Base-by-base conservation (phyloP, 1,284 basidiomycete species). In the Cutaneotrichosporon curvatum region DNA sequence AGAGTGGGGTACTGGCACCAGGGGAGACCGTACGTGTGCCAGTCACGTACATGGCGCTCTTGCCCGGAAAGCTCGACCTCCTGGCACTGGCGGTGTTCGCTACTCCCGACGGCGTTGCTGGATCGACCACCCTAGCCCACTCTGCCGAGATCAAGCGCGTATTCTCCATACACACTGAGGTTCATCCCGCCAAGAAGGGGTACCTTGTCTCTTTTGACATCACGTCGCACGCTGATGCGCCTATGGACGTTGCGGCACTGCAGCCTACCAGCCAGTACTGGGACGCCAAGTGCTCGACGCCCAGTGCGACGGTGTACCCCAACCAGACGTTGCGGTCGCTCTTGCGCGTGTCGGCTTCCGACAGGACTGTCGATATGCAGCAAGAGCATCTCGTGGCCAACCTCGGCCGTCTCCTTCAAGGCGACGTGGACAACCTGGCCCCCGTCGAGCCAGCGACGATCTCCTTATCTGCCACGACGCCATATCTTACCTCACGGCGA, bases 311-410 rank as follows among this genome's bases (percentile, higher is more conserved):
- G 1, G 32, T 68, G 11, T 38, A 47, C 11, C 63, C 66, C 6
- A 65, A 65, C 50, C 66, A 68, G 48, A 52, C 50, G 6, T 38
- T 58, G 30, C 56, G 61, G 15, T 21, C 43, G 2, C 34, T 61
- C 3, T 33, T 61, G 8, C 16, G 39, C 1, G 40, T 59, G 3
- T 41, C 39, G 14, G 30, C 48, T 2, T 44, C 30, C 2, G n/a
- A 28, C 3, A n/a, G 32, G 2, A 19, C 25, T 2, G 16, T 50
- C 15, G 60, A 62, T 35, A 39, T 65, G 10, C 6, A 28, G 4
- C 65, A 68, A 43, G 6, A 40, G 0, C 45, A 37, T 0, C 43
- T 63, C 0, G 56, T 66, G 1, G 36, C 50, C 11, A 58, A 57
- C 42, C 51, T 68, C 2, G 55, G 56, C 10, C 53, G 50, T n/a